Conservation (phyloP, 306 rosid species). For the cucumber (Cucumis sativus) region DNA sequence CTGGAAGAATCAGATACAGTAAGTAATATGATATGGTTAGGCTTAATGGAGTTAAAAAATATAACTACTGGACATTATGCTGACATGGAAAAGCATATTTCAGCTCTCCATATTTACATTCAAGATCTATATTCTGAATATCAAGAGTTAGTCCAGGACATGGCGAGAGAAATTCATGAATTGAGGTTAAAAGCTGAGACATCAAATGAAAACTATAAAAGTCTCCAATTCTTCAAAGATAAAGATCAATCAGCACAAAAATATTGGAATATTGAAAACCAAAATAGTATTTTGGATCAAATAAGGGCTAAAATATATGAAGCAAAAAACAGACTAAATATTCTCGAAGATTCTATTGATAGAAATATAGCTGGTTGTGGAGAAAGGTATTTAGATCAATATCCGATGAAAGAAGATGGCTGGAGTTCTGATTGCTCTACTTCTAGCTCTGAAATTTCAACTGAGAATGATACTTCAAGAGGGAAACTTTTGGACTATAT, state of each 20-base stretch:
- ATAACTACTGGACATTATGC: constrained; percentile 21
- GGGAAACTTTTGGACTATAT: constrained; percentile 16
- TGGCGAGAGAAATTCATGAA: constrained; percentile 36
- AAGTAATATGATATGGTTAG: constrained; percentile 28
- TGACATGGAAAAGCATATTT: constrained; percentile 28
- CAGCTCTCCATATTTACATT: constrained; percentile 22
- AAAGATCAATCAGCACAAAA: constrained; percentile 16
- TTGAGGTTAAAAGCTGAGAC: constrained; percentile 26
- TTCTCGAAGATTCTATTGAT: constrained; percentile 30
- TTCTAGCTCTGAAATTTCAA: constrained; percentile 47
- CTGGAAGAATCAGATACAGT: constrained; percentile 29
- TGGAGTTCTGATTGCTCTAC: constrained; percentile 44
- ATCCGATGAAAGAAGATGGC: constrained; percentile 33
- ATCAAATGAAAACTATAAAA: constrained; percentile 22
- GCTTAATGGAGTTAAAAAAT: constrained; percentile 33
- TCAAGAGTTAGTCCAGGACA: constrained; percentile 28
- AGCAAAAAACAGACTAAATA: constrained; percentile 34
- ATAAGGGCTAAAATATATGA: constrained; percentile 34
- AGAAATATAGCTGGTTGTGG: constrained; percentile 17
- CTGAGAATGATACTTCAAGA: constrained; percentile 31
- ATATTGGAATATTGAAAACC: constrained; percentile 18
- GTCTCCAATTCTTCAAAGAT: constrained; percentile 14
- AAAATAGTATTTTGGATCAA: constrained; percentile 25
- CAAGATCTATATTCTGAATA: constrained; percentile 23
- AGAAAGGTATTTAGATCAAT: constrained; percentile 16